phyloP scores from a whole-genome alignment of 2,329 filamentous ascomycete genomes.

The Aaosphaeria arxii region DNA sequence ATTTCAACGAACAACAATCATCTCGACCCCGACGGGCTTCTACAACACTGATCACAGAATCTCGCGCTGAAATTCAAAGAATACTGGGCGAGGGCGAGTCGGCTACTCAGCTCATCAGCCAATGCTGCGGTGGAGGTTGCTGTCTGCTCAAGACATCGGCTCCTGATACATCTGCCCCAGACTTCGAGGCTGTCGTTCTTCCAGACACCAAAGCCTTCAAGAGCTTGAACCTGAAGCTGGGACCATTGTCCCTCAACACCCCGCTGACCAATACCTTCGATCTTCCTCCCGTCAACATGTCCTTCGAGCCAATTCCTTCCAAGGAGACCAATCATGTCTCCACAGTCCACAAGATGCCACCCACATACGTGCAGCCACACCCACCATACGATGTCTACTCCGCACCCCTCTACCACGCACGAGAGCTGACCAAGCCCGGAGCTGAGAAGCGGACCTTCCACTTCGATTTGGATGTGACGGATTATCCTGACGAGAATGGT shows the following conservation, averaged over 20 bases:
- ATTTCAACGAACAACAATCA: conserved; percentile 34
- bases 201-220: conserved; percentile 85
- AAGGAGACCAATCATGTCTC: conserved; percentile 41
- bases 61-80: conserved; percentile 56
- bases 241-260: conserved; percentile 67
- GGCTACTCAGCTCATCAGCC: conserved; percentile 59
- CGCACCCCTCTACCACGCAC: conserved; percentile 78
- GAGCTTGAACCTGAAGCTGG: conserved; percentile 73
- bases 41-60: conserved; percentile 62
- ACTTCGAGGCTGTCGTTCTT: conserved; percentile 47
- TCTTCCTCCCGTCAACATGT: conserved; percentile 72
- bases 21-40: conserved; percentile 60
- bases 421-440: conserved; percentile 81
- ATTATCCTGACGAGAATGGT: conserved; percentile 81
- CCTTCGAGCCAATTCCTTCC: conserved; percentile 59
- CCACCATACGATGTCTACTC: conserved; percentile 89
- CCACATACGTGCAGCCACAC: conserved; percentile 88
- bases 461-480: conserved; percentile 93
- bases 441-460: conserved; percentile 97
- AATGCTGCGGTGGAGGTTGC: conserved; percentile 64
- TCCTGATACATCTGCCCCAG: conserved; percentile 43
- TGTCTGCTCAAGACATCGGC: conserved; percentile 58
- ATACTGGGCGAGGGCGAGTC: conserved; percentile 55
- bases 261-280: conserved; percentile 68
- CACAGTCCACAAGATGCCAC: conserved; percentile 63